Evolutionary conservation across 805 yeast species (phyloP), one percentile per base, ranked within the genome.

Genomic region (Saccharomyces mikatae): DNA sequence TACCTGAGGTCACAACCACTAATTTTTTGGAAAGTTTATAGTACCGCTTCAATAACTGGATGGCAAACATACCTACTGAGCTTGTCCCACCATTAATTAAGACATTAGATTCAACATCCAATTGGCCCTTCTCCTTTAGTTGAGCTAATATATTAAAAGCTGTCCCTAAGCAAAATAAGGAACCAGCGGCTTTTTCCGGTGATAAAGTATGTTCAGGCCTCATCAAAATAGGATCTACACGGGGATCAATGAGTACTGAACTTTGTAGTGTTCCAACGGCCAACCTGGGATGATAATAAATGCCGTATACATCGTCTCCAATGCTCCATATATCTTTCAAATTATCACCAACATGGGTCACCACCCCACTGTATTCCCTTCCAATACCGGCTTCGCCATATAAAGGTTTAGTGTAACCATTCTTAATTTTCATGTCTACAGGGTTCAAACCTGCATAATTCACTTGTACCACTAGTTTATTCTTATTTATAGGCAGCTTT

Each of bases 11-110:
- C 2, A 83, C 76, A 1, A 79, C 80, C 0, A 80, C 81, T n/a
- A 89, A 75, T 48, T 75, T 75, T 46, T 71, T 70, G 17, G 65
- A 63, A 10, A 82, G 79, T n/a, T 77, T 72, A 59, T 74, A 80
- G 57, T 73, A 68, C 26, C 75, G 62, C 64, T 80, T 84, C 21
- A 84, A 77, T 28, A 87, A 62, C 65, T 85, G 90, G 32, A 82
- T 74, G 4, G 79, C 77, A 69, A 75, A 77, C 56, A 80, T 68
- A 1, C 94, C 96, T 9, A 86, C 87, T n/a, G 83, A 74, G 1
- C 95, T 80, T 1, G 88, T 83, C 17, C 87, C 95, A 52, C 96
- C 96, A 56, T 87, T 75, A 46, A 89, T 74, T 48, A 87, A 73
- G 2, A 88, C 79, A 54, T 77, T 78, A 1, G 81, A 69, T 9